phyloP scores from a whole-genome alignment of 2,329 filamentous ascomycete genomes.

The Fusarium sambucinum region DNA sequence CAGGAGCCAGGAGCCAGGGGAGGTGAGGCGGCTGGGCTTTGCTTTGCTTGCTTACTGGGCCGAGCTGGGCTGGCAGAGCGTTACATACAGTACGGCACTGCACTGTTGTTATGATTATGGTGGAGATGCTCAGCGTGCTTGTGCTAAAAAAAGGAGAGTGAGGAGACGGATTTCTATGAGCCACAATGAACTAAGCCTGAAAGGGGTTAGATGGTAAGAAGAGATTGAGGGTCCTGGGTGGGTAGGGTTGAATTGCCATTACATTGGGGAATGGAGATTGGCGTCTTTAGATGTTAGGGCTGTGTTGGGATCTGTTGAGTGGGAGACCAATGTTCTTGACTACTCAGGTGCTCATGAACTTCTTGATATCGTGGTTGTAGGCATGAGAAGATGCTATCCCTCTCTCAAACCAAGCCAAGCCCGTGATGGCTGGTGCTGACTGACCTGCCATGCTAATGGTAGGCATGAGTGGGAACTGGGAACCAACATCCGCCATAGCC shows the following conservation, averaged over 20 bases:
- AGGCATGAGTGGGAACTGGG: constrained; percentile 29
- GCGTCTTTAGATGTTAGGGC: constrained; percentile 18
- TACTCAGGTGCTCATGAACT: background rate
- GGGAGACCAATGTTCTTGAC: background rate
- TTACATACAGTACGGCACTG: constrained; percentile 15
- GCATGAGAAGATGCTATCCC: background rate
- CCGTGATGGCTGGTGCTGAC: constrained; percentile 21
- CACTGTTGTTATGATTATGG: constrained; percentile 26
- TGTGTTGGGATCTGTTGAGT: background rate
- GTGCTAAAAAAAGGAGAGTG: constrained; percentile 37
- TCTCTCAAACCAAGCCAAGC: background rate
- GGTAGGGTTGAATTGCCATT: constrained; percentile 10
- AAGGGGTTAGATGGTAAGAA: constrained; percentile 9
- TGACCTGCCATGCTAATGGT: constrained; percentile 17
- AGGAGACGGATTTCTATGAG: constrained; percentile 32
- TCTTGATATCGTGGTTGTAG: background rate
- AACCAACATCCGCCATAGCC: constrained; percentile 6
- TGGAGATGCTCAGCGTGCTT: constrained; percentile 23
- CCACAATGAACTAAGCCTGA: constrained; percentile 25
- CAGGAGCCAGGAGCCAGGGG: constrained; percentile 30
- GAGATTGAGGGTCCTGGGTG: constrained; percentile 33
- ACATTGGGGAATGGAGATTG: constrained; percentile 6
- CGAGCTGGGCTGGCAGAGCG: constrained; percentile 4
- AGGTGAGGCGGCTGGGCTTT: constrained; percentile 40
- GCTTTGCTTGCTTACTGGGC: constrained; percentile 20